phyloP scores from a whole-genome alignment of 2,329 filamentous ascomycete genomes.

The Aspergillus viridinutans region DNA sequence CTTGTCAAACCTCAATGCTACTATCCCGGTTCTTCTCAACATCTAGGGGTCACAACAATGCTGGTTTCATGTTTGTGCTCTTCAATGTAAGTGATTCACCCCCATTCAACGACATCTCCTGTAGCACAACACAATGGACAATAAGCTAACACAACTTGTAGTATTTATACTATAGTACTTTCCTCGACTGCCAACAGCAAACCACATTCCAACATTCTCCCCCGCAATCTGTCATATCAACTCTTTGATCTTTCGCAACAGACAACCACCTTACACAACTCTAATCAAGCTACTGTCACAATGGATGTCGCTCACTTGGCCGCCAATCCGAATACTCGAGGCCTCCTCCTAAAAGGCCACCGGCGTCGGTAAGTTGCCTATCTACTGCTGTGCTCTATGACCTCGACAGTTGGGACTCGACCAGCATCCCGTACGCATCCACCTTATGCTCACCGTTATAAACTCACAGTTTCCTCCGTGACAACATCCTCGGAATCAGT shows the following conservation, averaged over 20 bases:
- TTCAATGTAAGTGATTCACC: background rate
- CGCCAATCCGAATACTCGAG: background rate
- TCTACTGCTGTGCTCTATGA: background rate
- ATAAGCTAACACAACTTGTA: background rate
- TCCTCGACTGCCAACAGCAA: no score
- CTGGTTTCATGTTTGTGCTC: background rate
- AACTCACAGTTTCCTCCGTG: background rate
- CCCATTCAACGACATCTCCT: background rate
- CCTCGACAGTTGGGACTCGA: constrained; percentile 15
- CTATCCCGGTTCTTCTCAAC: background rate
- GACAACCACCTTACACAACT: background rate
- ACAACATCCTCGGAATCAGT: background rate
- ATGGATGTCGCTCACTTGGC: background rate
- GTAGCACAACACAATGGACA: background rate
- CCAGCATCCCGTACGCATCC: constrained; percentile 26
- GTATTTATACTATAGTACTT: background rate
- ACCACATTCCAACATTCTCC: background rate
- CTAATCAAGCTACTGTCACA: background rate
- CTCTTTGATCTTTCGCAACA: background rate
- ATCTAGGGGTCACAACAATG: background rate
- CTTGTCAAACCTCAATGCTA: background rate
- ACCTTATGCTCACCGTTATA: background rate
- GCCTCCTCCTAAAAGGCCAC: background rate
- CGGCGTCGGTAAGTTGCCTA: background rate
- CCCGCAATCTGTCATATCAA: background rate